phyloP scores from a whole-genome alignment of 78 protist species.

The Dictyostelium citrinum region DNA sequence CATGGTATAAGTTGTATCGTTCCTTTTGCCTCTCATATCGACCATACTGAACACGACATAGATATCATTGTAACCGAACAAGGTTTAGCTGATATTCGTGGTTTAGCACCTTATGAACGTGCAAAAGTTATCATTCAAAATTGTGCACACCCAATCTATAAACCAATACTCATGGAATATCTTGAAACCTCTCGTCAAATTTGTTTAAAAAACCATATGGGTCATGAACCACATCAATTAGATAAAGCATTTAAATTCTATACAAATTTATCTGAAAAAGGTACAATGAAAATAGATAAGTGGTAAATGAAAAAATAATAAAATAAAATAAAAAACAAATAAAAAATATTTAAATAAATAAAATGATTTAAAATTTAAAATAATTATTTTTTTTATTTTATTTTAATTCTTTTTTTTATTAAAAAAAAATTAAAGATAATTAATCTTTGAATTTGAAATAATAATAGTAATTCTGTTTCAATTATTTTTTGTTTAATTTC shows the following conservation, averaged over 20 bases:
- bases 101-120: constrained; percentile 46
- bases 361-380: not conserved
- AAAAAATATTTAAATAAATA: not conserved
- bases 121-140: constrained; percentile 38
- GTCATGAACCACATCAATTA: constrained; percentile 65
- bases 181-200: not conserved
- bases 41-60: constrained; percentile 61
- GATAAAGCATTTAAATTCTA: constrained; percentile 55
- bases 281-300: constrained; percentile 65
- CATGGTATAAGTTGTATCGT: constrained; percentile 43
- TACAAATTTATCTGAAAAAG: constrained; percentile 42
- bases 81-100: constrained; percentile 69
- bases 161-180: constrained; percentile 60
- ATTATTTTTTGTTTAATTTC: no score
- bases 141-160: constrained; percentile 68
- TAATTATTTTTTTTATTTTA: not conserved
- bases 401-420: no score
- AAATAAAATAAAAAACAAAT: not conserved
- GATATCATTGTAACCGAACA: constrained; percentile 54
- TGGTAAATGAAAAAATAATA: constrained; percentile 2
- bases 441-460: no score
- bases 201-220: not conserved
- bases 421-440: no score
- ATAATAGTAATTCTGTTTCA: no score
- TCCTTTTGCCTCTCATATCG: constrained; percentile 50